Conservation (phyloP, 495 filamentous ascomycete species). For the Penicillium lividum region DNA sequence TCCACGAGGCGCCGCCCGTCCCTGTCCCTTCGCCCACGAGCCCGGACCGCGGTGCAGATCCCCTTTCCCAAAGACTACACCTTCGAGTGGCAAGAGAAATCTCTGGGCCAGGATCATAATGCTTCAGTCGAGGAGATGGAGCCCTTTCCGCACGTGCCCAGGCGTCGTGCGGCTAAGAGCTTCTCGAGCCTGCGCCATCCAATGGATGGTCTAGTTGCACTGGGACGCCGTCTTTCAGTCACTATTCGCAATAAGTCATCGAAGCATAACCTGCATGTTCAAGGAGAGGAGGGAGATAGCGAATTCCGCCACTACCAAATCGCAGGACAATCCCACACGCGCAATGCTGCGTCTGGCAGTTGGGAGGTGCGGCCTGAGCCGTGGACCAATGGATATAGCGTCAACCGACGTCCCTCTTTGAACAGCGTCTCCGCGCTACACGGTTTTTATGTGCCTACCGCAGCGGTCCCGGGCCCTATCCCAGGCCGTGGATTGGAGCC, state of each 20-base stretch:
- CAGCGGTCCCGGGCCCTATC: conserved; percentile 32
- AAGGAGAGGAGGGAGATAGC: conserved; percentile 19
- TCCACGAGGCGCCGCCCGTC: conserved; percentile 41
- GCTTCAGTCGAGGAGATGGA: conserved; percentile 40
- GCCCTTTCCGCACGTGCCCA: conserved; percentile 36
- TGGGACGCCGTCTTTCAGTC: conserved; percentile 48
- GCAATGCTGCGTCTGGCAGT: conserved; percentile 21
- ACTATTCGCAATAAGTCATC: conserved; percentile 46
- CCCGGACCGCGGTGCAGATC: conserved; percentile 34
- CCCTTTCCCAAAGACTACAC: conserved; percentile 23
- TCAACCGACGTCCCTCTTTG: conserved; percentile 43
- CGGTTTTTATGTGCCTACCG: conserved; percentile 39
- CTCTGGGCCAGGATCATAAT: conserved; percentile 28
- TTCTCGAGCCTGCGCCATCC: conserved; percentile 50
- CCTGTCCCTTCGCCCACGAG: conserved; percentile 36
- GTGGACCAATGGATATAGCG: conserved; percentile 33
- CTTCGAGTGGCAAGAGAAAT: conserved; percentile 31
- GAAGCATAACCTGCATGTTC: conserved; percentile 29
- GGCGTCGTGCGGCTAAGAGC: conserved; percentile 44
- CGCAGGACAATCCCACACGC: conserved; percentile 20
- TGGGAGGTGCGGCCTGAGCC: conserved; percentile 24
- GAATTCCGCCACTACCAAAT: conserved; percentile 17
- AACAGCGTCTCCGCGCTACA: conserved; percentile 44
- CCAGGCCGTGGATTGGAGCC: conserved; percentile 43
- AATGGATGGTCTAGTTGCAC: conserved; percentile 46